Evolutionary conservation across 192 early-diverging fungal species (phyloP).

Genomic region (Gamsiella multidivaricata): DNA sequence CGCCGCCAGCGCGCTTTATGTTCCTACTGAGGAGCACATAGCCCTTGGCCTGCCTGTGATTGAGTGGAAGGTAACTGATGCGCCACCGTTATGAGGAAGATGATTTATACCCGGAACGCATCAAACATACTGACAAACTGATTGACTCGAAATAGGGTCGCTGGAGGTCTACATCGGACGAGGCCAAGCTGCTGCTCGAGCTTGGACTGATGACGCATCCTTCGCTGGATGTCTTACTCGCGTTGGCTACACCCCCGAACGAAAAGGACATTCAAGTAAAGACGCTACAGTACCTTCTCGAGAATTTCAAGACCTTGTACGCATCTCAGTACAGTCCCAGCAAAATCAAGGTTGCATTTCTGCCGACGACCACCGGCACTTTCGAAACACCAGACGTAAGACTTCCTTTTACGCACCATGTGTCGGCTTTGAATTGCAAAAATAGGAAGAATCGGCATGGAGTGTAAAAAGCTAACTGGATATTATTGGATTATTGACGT

Average conservation of each 20-base stretch:
- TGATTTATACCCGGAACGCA: no score
- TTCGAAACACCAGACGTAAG: slow-evolving; percentile 62
- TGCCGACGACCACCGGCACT: slow-evolving; percentile 62
- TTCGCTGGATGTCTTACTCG: slow-evolving; percentile 51
- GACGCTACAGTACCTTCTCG: slow-evolving; percentile 76
- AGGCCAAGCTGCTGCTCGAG: slow-evolving; percentile 58
- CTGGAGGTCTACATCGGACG: slow-evolving; percentile 31
- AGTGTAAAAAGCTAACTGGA: not conserved
- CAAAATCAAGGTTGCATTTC: slow-evolving; percentile 63
- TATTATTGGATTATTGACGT: not conserved
- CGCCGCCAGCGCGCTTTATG: slow-evolving; percentile 72
- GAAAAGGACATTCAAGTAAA: slow-evolving; percentile 52
- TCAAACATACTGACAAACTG: no score
- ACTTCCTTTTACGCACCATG: no score
- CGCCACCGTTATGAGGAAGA: no score
- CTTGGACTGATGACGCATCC: slow-evolving; percentile 63
- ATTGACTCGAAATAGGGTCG: no score
- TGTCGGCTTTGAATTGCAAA: not conserved
- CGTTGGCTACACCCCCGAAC: slow-evolving; percentile 45
- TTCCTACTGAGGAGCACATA: slow-evolving; percentile 67
- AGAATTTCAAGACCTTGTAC: slow-evolving; percentile 73
- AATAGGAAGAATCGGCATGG: not conserved
- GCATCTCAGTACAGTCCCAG: slow-evolving; percentile 58
- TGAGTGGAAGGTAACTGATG: slow-evolving; percentile 65
- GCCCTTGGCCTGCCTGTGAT: slow-evolving; percentile 75